Evolutionary conservation across 129 eudicot species (phyloP), one percentile per base, ranked within the genome.

Genomic region (Gnaphalium uliginosum): DNA sequence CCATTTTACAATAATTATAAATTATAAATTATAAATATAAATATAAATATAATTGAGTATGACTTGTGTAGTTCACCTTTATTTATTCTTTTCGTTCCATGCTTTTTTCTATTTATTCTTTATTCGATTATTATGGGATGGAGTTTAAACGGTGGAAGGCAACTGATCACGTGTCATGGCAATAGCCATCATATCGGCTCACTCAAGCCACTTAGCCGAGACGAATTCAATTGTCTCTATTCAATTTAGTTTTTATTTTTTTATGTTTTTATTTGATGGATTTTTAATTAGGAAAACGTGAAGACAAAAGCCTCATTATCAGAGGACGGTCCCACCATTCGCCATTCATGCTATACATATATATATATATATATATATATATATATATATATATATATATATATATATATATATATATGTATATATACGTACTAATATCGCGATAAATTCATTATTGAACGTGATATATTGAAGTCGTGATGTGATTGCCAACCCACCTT

Each of bases 401-500:
- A n/a, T n/a, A n/a, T n/a, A n/a, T n/a, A n/a, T n/a, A n/a, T n/a
- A n/a, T n/a, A n/a, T n/a, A n/a, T n/a, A n/a, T n/a, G n/a, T n/a
- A n/a, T n/a, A n/a, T n/a, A n/a, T n/a, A n/a, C 22, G 4, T 56
- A 21, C 5, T 37, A 50, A 21, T 71, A 59, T 24, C 78, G 26
- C 25, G 69, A 46, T 54, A 21, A 53, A 64, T 15, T 50, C 18
- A 48, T 48, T 75, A 14, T 14, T 46, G 6, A 27, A 17, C 37
- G 58, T 43, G 71, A 75, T 75, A 41, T 74, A 23, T 60, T 24
- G 65, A 43, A 57, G 33, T 5, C 43, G 54, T 39, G 78, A 74
- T 74, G 58, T 74, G 78, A 74, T 41, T 61, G 69, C 54, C 19
- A 25, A 76, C 66, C 57, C 6, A 65, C 66, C 56, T 21, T 64